Conservation (phyloP, 2,329 filamentous ascomycete genomes). For the Colletotrichum liaoningense region DNA sequence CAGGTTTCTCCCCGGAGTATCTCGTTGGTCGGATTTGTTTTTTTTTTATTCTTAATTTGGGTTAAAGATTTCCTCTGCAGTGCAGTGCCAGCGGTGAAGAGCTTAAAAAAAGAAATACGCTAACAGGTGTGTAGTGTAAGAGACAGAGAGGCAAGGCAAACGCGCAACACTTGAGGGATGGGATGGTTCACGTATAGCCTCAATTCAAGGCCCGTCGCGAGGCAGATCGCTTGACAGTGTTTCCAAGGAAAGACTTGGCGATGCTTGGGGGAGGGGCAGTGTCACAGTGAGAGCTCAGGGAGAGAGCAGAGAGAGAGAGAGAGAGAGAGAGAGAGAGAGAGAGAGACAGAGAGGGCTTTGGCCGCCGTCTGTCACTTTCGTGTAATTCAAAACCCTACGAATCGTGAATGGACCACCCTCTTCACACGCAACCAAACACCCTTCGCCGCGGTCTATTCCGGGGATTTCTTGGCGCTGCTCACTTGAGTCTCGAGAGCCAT, state of each 20-base stretch:
- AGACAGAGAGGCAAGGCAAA: neutral
- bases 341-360: neutral
- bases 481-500: neutral
- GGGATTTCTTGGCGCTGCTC: conserved; percentile 25
- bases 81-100: neutral
- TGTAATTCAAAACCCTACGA: neutral
- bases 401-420: conserved; percentile 3
- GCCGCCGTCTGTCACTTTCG: conserved; percentile 3
- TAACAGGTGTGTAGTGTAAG: neutral
- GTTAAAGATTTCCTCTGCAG: neutral
- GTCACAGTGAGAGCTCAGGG: too few relatives aligned
- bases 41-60: neutral
- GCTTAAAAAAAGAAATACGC: neutral
- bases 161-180: neutral
- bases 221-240: conserved; percentile 26
- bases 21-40: neutral
- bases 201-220: conserved; percentile 29
- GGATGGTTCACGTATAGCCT: conserved; percentile 21
- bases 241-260: conserved; percentile 33
- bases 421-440: conserved; percentile 9
- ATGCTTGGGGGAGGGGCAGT: neutral
- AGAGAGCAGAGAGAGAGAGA: neutral
- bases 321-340: neutral
- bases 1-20: conserved; percentile 20
- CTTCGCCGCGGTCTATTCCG: conserved; percentile 31